Conservation (phyloP, 441 rosid species). For the Bruguiera hainesii region DNA sequence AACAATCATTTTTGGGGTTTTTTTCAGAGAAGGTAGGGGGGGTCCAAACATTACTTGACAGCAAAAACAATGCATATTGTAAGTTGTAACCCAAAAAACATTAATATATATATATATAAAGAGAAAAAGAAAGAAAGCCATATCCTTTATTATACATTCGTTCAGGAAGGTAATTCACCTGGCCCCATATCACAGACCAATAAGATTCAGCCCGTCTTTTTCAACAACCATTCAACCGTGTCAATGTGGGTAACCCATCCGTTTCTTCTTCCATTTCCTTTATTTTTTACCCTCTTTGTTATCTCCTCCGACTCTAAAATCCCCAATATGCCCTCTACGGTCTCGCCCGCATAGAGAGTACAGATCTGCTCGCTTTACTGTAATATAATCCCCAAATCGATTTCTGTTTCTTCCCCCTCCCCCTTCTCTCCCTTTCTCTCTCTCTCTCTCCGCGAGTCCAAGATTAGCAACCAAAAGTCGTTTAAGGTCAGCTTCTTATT, state of each 20-base stretch:
- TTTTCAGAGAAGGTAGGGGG: no score
- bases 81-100: no score
- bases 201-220: not conserved
- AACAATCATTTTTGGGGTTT: no score
- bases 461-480: constrained; percentile 14
- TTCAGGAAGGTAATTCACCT: not conserved
- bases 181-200: constrained; percentile 9
- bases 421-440: not conserved
- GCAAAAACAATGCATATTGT: no score
- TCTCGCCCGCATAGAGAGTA: not conserved
- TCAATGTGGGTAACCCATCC: not conserved
- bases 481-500: constrained; percentile 31
- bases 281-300: not conserved
- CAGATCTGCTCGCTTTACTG: not conserved
- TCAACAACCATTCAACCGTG: not conserved
- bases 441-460: constrained; percentile 6
- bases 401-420: not conserved
- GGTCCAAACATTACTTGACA: no score
- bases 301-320: no score
- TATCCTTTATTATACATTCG: not conserved
- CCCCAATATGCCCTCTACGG: no score
- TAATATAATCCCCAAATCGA: not conserved
- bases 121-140: not conserved
- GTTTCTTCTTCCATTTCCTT: not conserved
- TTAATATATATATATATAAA: no score